phyloP scores from a whole-genome alignment of 352 stramenopile genomes.

The Pythium grandisporangium region DNA sequence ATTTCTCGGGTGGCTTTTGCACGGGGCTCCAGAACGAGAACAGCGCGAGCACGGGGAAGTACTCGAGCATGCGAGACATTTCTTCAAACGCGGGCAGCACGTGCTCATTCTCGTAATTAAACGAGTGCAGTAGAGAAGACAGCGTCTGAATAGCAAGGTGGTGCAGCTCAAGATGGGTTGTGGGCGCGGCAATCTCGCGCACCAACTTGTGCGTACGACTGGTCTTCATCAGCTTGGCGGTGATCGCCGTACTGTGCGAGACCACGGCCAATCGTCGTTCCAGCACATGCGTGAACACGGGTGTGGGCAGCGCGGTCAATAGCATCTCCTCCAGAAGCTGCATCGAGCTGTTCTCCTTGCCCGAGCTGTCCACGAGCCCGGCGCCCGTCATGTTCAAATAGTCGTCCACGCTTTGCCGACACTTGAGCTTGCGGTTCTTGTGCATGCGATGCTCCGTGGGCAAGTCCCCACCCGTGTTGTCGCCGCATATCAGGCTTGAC shows the following conservation, averaged over 20 bases:
- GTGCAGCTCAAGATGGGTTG: constrained; percentile 56
- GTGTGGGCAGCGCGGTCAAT: constrained; percentile 59
- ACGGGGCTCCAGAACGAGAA: constrained; percentile 81
- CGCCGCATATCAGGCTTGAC: constrained; percentile 66
- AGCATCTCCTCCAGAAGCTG: constrained; percentile 78
- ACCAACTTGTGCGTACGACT: constrained; percentile 29
- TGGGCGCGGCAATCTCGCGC: constrained; percentile 22
- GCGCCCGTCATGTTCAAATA: constrained; percentile 80
- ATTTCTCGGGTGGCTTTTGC: constrained; percentile 50
- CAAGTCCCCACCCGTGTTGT: constrained; percentile 52
- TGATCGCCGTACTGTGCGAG: constrained; percentile 67
- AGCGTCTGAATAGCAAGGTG: constrained; percentile 80
- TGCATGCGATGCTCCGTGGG: constrained; percentile 83
- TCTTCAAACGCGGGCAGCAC: constrained; percentile 68
- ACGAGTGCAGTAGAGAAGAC: constrained; percentile 51
- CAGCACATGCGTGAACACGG: constrained; percentile 66
- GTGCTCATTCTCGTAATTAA: constrained; percentile 47
- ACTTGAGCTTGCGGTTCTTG: constrained; percentile 77
- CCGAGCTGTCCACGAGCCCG: constrained; percentile 55
- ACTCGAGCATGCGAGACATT: constrained; percentile 60
- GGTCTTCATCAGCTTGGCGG: constrained; percentile 37
- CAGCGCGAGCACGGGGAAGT: constrained; percentile 67
- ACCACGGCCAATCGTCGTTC: constrained; percentile 75
- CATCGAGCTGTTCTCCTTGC: constrained; percentile 69
- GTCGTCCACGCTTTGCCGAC: constrained; percentile 68